Base-by-base conservation (phyloP, 1,284 basidiomycete species). In the Cystobasidium pallidum region DNA sequence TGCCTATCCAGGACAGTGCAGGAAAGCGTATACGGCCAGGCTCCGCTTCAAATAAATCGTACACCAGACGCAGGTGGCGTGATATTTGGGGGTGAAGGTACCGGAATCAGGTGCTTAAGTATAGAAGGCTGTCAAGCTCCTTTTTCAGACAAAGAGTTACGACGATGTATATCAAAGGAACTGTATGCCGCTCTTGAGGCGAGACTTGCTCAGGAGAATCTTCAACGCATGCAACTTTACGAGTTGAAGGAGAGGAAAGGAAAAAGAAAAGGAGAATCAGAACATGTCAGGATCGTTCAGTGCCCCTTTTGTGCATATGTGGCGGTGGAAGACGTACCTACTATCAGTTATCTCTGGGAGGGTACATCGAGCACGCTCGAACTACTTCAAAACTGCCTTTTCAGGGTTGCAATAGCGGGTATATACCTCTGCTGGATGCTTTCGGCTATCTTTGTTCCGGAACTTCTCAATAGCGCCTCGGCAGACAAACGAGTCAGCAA, bases 111-210 rank as follows among this genome's bases (percentile, higher is more conserved):
- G 15, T 70, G 67, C 54, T 28, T 70, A 8, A 52, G 57, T n/a
- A 70, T 70, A 47, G 67, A 61, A 36, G 67, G 67, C 1, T 70
- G 67, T 54, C 67, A 62, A 70, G 67, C 67, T 36, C 28, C 57
- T 19, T 70, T 70, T 39, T 70, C 67, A 11, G 67, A 70, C 17
- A 49, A 34, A 36, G 67, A 70, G 47, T 41, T 70, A 28, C 6
- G 26, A 26, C 30, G 67, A 49, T 61, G 41, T 51, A 32, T 70
- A 52, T 21, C 55, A 15, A 39, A 28, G 13, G 57, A 61, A 2
- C 28, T 70, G 11, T 70, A 70, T 39, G 28, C n/a, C 1, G 17
- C 26, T 13, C 58, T 70, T 13, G 57, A 70, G 15, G 43, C 15
- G 8, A 21, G 57, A 36, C 30, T 70, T 1, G 67, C 43, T 3